Base-by-base conservation (phyloP, 163 green algal genomes). In the Chlamydomonas reinhardtii region DNA sequence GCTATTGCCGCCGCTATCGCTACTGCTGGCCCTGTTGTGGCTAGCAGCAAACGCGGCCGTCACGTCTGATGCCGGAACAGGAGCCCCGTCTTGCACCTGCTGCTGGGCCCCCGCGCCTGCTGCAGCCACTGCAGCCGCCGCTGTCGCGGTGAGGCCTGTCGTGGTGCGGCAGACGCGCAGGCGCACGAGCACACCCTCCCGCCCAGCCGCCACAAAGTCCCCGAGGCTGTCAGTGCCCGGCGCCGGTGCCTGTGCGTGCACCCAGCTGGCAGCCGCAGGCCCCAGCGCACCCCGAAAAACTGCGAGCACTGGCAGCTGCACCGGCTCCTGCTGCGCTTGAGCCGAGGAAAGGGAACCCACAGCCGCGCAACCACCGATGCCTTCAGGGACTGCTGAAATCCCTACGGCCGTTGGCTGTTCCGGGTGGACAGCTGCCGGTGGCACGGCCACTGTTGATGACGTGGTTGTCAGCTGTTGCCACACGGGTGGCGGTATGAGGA, bases 241-340 rank as follows among this genome's bases (percentile, higher is more conserved):
- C 16, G 4, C 35, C 31, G 69, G 35, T 22, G n/a, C 35, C 34
- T 43, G 32, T 34, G 75, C 65, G 24, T 54, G 70, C 16, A 86
- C 80, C 80, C 80, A 86, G 80, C 80, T 86, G 54, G 43, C 80
- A 1, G 80, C 70, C 6, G 24, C 69, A 20, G 80, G 56, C 2
- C 80, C 80, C 52, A 86, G 29, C 19, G 80, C 80, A 0, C 15
- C 25, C 17, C 56, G 34, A 25, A 79, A 86, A 70, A 79, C 69
- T 19, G 80, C 80, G 16, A 78, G 35, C 29, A 71, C 79, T 5
- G 70, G 31, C 16, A 86, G 70, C 31, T 66, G 14, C 27, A 5
- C 27, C 62, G 62, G 31, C 24, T 35, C 64, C 25, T 6, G 35
- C 48, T 31, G 5, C 29, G 14, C 32, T 9, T 52, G 24, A 37